Evolutionary conservation across 352 stramenopile genomes (phyloP).

Genomic region (Phytophthora europaea): DNA sequence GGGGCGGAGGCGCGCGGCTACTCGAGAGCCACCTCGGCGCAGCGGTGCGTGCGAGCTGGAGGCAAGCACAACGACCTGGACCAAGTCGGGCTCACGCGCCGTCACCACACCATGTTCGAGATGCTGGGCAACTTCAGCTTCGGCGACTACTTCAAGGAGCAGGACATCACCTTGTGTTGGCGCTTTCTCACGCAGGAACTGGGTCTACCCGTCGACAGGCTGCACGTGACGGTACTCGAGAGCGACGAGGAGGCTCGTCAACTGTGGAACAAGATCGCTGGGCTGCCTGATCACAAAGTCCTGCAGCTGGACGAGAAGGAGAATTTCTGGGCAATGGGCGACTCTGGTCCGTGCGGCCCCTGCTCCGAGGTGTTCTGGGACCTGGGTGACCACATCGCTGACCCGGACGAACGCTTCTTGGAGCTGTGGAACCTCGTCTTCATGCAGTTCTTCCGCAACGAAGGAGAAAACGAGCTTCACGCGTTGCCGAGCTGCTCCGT

Average conservation of each 20-base stretch:
- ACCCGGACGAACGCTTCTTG: slow-evolving; percentile 88
- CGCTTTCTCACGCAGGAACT: slow-evolving; percentile 94
- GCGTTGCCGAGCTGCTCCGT: slow-evolving; percentile 93
- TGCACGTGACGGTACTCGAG: slow-evolving; percentile 78
- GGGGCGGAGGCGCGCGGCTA: slow-evolving; percentile 85
- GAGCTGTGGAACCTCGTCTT: slow-evolving; percentile 99
- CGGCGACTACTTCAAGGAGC: slow-evolving; percentile 98
- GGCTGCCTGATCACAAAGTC: slow-evolving; percentile 63
- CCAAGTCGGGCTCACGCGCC: slow-evolving; percentile 97
- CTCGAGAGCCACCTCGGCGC: slow-evolving; percentile 93
- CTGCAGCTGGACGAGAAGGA: slow-evolving; percentile 87
- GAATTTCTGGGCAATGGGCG: slow-evolving; percentile 98
- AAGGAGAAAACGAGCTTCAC: slow-evolving; percentile 76
- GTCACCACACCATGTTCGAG: slow-evolving; percentile 99
- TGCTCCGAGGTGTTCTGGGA: slow-evolving; percentile 98
- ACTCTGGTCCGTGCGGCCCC: slow-evolving; percentile 94
- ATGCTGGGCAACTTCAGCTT: slow-evolving; percentile 99
- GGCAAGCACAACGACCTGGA: slow-evolving; percentile 99
- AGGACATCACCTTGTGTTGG: slow-evolving; percentile 96
- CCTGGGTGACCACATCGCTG: slow-evolving; percentile 78
- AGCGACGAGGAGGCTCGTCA: slow-evolving; percentile 70
- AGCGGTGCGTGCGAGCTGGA: slow-evolving; percentile 98
- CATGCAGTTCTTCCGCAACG: slow-evolving; percentile 97
- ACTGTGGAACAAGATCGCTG: slow-evolving; percentile 67
- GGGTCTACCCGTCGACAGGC: slow-evolving; percentile 54